phyloP scores from a whole-genome alignment of 495 filamentous ascomycete species.

The Lasiosphaeria miniovina region DNA sequence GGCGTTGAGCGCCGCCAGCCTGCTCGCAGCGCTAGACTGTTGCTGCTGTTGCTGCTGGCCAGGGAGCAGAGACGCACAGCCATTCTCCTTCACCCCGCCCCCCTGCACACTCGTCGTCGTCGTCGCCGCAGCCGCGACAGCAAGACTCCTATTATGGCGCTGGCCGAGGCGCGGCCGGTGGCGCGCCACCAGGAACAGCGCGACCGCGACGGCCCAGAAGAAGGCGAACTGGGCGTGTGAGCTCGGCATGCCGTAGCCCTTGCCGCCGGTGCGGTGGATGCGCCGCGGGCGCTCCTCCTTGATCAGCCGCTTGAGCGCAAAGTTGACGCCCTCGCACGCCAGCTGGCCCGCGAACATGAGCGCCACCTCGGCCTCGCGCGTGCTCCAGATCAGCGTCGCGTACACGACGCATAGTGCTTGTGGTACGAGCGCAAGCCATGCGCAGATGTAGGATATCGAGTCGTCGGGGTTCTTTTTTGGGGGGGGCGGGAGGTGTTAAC shows the following conservation, averaged over 20 bases:
- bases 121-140: constrained; percentile 7
- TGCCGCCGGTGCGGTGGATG: constrained; percentile 65
- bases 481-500: constrained; percentile 11
- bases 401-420: constrained; percentile 89
- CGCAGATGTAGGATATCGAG: constrained; percentile 77
- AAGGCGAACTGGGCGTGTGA: constrained; percentile 93
- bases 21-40: not conserved
- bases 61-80: not conserved
- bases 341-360: constrained; percentile 92
- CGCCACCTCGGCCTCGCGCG: constrained; percentile 84
- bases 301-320: constrained; percentile 81
- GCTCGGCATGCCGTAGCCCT: constrained; percentile 98
- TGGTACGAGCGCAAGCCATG: constrained; percentile 89
- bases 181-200: constrained; percentile 76
- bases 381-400: constrained; percentile 81
- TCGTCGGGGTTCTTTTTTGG: constrained; percentile 74
- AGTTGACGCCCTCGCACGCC: constrained; percentile 91
- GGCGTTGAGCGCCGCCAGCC: constrained; percentile 6
- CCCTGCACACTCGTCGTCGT: not conserved
- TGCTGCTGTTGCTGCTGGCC: not conserved
- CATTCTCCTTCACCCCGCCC: not conserved
- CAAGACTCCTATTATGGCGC: not conserved
- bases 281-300: constrained; percentile 84
- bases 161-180: constrained; percentile 51
- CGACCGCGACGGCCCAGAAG: constrained; percentile 81